Percentiles rank a stretch among this genome's conserved stretches.
These are phyloP conservation scores for Dictyostelium brefeldianum DNA, from an alignment of 78 protist species.

Conservation along the genomic window DNA sequence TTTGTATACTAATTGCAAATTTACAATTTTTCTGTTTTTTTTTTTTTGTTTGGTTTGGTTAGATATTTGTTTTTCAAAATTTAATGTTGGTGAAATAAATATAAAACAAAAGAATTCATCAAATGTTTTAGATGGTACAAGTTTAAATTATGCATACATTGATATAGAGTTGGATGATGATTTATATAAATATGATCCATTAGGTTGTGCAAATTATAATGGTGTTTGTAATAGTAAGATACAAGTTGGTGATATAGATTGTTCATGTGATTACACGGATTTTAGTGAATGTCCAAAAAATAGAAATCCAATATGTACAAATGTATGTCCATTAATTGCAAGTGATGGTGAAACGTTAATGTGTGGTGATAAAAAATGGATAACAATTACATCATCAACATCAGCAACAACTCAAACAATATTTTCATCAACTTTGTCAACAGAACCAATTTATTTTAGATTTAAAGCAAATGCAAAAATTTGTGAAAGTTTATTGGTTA, in stretches of 20 bases:
- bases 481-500: slow-evolving; percentile 27
- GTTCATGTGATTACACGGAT: slow-evolving; percentile 69
- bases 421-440: not conserved
- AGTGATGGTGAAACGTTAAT: not conserved
- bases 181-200: not conserved
- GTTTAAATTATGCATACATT: slow-evolving; percentile 44
- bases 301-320: slow-evolving; percentile 3
- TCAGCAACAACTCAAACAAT: not conserved
- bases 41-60: not conserved
- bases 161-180: slow-evolving; percentile 39
- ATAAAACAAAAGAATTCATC: slow-evolving; percentile 7
- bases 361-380: slow-evolving; percentile 25
- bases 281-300: slow-evolving; percentile 4
- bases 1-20: too few relatives aligned
- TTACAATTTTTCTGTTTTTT: not conserved
- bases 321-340: not conserved
- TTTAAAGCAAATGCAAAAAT: slow-evolving; percentile 37
- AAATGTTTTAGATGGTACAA: slow-evolving; percentile 20
- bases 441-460: not conserved
- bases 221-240: not conserved
- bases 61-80: not conserved
- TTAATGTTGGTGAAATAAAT: not conserved
- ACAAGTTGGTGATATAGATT: not conserved
- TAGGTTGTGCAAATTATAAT: slow-evolving; percentile 45
- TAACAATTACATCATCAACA: not conserved